These are phyloP conservation scores for Boletellus deceptivus DNA, from an alignment of 1,284 basidiomycete species.

Conservation along the genomic window DNA sequence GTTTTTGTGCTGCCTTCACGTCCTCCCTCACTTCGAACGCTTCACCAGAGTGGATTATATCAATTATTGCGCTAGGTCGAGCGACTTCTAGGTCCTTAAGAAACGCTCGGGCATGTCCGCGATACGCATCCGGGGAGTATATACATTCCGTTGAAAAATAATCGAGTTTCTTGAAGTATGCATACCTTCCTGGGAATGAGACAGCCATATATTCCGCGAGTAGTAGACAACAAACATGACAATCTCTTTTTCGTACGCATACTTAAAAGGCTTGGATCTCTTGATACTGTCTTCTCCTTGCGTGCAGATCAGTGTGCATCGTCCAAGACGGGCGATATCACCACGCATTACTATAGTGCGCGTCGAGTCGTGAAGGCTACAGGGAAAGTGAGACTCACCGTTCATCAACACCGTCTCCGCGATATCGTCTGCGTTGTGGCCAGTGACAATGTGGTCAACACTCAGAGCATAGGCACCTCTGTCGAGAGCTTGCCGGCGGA, in stretches of 20 bases:
- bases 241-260: conserved; percentile 99
- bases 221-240: conserved; percentile 71
- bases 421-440: conserved; percentile 98
- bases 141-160: conserved; percentile 99
- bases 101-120: conserved; percentile 92
- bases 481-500: conserved; percentile 93
- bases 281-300: conserved; percentile 94
- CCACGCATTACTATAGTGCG: conserved; percentile 85
- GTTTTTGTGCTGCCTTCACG: conserved; percentile 73
- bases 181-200: conserved; percentile 64
- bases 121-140: conserved; percentile 97
- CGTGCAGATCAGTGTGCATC: conserved; percentile 94
- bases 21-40: conserved; percentile 80
- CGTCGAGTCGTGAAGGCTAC: not conserved
- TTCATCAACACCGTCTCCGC: conserved; percentile 99
- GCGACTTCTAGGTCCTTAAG: conserved; percentile 95
- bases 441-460: conserved; percentile 98
- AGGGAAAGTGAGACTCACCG: conserved; percentile 52
- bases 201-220: not conserved
- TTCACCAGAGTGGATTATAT: conserved; percentile 97
- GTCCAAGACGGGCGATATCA: conserved; percentile 90
- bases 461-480: conserved; percentile 85
- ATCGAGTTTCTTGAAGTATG: conserved; percentile 97
- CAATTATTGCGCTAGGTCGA: conserved; percentile 92
- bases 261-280: conserved; percentile 98